Percentiles rank a stretch among this genome's conserved stretches.
These are phyloP conservation scores for Nemania sp. DNA, from an alignment of 2,329 filamentous ascomycete genomes.

Conservation along the genomic window DNA sequence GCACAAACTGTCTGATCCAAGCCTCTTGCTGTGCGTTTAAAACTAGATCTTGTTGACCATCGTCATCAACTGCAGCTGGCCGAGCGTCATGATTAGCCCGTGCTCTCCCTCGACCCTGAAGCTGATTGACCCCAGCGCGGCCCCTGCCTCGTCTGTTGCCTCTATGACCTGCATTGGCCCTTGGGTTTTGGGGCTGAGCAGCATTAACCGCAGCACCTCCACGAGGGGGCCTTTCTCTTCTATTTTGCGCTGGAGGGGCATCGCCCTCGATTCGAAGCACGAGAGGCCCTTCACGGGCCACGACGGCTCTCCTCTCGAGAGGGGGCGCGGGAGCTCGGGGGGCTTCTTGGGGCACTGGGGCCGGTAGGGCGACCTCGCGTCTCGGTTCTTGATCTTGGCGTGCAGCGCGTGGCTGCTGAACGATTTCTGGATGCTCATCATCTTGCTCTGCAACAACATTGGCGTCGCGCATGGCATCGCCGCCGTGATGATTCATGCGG, in stretches of 20 bases:
- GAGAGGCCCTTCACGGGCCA: constrained; percentile 61
- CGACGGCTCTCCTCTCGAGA: constrained; percentile 45
- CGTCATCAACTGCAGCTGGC: constrained; percentile 31
- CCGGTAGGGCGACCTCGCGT: constrained; percentile 29
- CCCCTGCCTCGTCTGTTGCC: constrained; percentile 40
- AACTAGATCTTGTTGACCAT: constrained; percentile 31
- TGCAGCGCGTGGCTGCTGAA: constrained; percentile 36
- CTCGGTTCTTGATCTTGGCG: constrained; percentile 34
- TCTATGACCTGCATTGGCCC: constrained; percentile 38
- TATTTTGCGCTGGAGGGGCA: constrained; percentile 35
- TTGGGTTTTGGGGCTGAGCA: constrained; percentile 27
- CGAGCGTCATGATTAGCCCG: constrained; percentile 17
- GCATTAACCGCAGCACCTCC: constrained; percentile 25
- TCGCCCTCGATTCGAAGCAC: constrained; percentile 57
- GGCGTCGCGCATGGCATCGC: constrained; percentile 32
- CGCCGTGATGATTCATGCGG: constrained; percentile 50
- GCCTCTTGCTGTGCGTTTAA: constrained; percentile 54
- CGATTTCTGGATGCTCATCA: constrained; percentile 30
- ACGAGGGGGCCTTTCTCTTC: constrained; percentile 34
- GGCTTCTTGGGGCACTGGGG: constrained; percentile 26
- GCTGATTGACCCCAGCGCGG: constrained; percentile 30
- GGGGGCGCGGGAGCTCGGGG: constrained; percentile 33
- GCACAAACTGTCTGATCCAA: constrained; percentile 60
- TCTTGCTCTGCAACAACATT: constrained; percentile 30
- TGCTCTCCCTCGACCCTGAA: constrained; percentile 33